phyloP scores from a whole-genome alignment of 345 rosid genomes.

The Brassica juncea region DNA sequence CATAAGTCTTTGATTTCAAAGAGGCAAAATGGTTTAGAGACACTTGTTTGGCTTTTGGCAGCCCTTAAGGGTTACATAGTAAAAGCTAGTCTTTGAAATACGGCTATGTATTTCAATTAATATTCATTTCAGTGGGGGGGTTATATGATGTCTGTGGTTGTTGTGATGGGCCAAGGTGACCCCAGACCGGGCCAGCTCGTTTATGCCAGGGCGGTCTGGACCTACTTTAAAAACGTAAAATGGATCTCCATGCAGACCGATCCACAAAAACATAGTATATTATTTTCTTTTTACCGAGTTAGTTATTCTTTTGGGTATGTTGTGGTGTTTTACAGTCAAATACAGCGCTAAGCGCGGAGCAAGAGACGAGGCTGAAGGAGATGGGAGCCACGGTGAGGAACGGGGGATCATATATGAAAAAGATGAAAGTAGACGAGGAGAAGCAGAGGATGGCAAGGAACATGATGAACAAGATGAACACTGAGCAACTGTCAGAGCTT shows the following conservation, averaged over 20 bases:
- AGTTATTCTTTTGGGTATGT: neutral
- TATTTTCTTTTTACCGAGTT: neutral
- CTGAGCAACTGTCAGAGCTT: slow-evolving; percentile 70
- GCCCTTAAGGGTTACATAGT: slow-evolving; percentile 22
- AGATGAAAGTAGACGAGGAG: slow-evolving; percentile 60
- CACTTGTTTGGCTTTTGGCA: slow-evolving; percentile 22
- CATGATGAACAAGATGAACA: slow-evolving; percentile 71
- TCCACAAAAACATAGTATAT: too few species aligned
- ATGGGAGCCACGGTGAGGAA: slow-evolving; percentile 96
- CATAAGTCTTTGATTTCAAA: neutral
- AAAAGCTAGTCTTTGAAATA: slow-evolving; percentile 8
- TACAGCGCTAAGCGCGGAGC: slow-evolving; percentile 65
- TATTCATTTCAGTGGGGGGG: slow-evolving; percentile 21
- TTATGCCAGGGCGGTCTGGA: neutral
- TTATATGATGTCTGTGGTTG: slow-evolving; percentile 9
- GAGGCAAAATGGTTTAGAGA: slow-evolving; percentile 15
- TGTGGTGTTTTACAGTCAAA: slow-evolving; percentile 56
- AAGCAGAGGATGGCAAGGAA: slow-evolving; percentile 64
- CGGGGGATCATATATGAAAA: slow-evolving; percentile 59
- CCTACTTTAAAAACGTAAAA: neutral
- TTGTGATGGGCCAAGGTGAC: slow-evolving; percentile 17
- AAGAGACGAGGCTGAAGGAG: slow-evolving; percentile 83
- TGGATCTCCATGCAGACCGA: neutral
- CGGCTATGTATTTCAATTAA: slow-evolving; percentile 2
- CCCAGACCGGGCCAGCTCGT: neutral